Percentiles rank a stretch among this genome's conserved stretches.
Conservation (phyloP, 805 yeast species). For the Pichia paraexigua region DNA sequence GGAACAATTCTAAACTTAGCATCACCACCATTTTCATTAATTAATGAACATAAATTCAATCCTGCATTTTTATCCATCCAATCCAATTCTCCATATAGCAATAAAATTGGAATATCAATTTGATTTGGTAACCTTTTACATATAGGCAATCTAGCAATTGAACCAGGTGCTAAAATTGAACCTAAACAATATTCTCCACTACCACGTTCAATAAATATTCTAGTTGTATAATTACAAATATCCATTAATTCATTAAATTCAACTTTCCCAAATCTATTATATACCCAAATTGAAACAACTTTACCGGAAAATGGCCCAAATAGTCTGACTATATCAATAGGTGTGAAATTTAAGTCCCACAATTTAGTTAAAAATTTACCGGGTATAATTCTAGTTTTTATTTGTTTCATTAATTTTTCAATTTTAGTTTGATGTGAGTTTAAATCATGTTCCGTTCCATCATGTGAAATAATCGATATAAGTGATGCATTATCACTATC, state of each 20-base stretch:
- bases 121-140: constrained; percentile 42
- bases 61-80: constrained; percentile 70
- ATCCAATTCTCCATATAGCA: constrained; percentile 62
- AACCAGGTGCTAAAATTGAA: constrained; percentile 51
- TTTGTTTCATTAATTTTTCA: constrained; percentile 18
- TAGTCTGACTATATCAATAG: constrained; percentile 42
- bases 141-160: constrained; percentile 48
- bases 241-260: constrained; percentile 27
- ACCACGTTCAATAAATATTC: constrained; percentile 44
- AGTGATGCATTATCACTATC: constrained; percentile 3
- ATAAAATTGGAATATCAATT: constrained; percentile 37
- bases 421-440: constrained; percentile 1
- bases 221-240: constrained; percentile 48
- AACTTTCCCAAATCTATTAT: constrained; percentile 33
- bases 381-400: constrained; percentile 25
- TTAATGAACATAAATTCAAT: constrained; percentile 31
- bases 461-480: constrained; percentile 7
- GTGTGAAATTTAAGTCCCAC: constrained; percentile 51
- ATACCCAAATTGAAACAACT: constrained; percentile 47
- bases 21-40: constrained; percentile 18
- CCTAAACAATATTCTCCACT: constrained; percentile 62
- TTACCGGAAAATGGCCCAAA: constrained; percentile 49
- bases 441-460: background rate
- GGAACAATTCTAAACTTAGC: constrained; percentile 32
- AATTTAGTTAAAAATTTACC: constrained; percentile 32